These are phyloP conservation scores for Cnidoscolus chayamansa DNA, from an alignment of 441 rosid genomes.

Conservation along the genomic window DNA sequence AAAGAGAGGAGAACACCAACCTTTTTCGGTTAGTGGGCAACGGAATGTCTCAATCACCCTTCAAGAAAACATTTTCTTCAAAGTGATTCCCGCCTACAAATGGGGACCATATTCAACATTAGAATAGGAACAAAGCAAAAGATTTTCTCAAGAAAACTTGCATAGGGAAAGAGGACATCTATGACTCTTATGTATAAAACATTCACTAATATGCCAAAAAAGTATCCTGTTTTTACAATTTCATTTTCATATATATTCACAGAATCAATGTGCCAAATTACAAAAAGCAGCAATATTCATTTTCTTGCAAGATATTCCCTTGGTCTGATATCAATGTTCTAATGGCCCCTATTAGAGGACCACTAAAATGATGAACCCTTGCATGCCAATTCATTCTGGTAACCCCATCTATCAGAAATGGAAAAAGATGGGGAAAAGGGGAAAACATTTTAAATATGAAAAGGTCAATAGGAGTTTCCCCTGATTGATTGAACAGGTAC, in stretches of 20 bases:
- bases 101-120: conserved; percentile 41
- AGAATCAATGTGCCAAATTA: conserved; percentile 17
- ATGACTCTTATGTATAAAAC: background rate
- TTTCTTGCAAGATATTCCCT: conserved; percentile 16
- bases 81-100: conserved; percentile 54
- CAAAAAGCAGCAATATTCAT: conserved; percentile 22
- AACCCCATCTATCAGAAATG: conserved; percentile 9
- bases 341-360: conserved; percentile 18
- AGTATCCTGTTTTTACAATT: conserved; percentile 18
- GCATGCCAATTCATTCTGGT: conserved; percentile 8
- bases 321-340: conserved; percentile 14
- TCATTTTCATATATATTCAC: conserved; percentile 26
- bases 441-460: background rate
- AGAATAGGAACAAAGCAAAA: conserved; percentile 29
- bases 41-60: conserved; percentile 62
- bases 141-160: conserved; percentile 24
- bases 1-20: conserved; percentile 39
- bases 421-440: conserved; percentile 14
- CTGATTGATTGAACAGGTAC: conserved; percentile 27
- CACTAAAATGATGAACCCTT: conserved; percentile 19
- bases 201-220: conserved; percentile 22
- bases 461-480: conserved; percentile 17
- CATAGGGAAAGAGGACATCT: conserved; percentile 17
- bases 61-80: conserved; percentile 37
- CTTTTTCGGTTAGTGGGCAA: conserved; percentile 57